Base-by-base conservation (phyloP, 768 basidiomycete species). In the Antrodiella citrinella region DNA sequence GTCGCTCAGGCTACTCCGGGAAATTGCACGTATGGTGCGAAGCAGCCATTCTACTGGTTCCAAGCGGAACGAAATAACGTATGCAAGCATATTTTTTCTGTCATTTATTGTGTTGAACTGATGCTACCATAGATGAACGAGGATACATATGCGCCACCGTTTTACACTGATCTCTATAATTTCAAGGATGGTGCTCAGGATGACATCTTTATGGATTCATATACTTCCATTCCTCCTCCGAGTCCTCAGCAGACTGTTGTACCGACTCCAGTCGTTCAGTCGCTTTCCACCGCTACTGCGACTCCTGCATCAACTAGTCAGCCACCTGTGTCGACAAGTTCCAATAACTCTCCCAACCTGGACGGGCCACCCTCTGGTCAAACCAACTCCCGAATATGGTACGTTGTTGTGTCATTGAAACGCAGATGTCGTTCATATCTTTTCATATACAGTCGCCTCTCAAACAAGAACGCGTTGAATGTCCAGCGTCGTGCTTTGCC, bases 161-260 rank as follows among this genome's bases (percentile, higher is more conserved):
- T 56, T 21, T 77, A 77, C 57, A 67, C 62, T 40, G 54, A 57
- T 26, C 49, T 63, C 15, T 77, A 69, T 57, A 66, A 69, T 46
- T 76, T 72, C 59, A 44, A 23, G 1, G 65, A 76, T 50, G 76
- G 76, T 38, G 69, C 71, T 4, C 74, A 77, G 60, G 61, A 75
- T 48, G 84, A 88, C 62, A 86, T 88, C 53, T 87, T 89, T 62
- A 65, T 69, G 45, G 74, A 80, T 59, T 82, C 74, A 1, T 82
- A 83, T 43, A 19, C 41, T 5, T 5, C n/a, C 9, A 18, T 43
- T 18, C 41, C 41, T 7, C 15, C 41, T 43, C 41, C 41, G 19
- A 43, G 41, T 43, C 41, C 41, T 22, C 10, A 7, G 5, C 15
- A 43, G n/a, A 43, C 41, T 9, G 21, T 19, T 5, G 21, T 43